Evolutionary conservation across 2,329 filamentous ascomycete species (phyloP).

Genomic region (Talaromyces sp.): DNA sequence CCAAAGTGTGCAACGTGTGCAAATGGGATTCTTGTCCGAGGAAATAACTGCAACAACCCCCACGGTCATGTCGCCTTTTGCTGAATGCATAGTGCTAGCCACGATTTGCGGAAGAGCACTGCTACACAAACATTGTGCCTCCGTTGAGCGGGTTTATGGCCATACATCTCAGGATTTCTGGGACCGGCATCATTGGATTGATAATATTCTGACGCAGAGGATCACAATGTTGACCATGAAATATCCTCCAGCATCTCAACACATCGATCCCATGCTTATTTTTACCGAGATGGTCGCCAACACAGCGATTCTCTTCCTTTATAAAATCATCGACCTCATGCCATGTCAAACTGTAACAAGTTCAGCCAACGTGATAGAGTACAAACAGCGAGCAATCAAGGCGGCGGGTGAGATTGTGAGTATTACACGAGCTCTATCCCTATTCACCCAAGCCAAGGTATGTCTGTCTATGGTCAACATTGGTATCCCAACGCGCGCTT

Average conservation of each 20-base stretch:
- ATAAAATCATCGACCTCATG: constrained; percentile 13
- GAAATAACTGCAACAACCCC: constrained; percentile 19
- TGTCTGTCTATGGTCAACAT: background rate
- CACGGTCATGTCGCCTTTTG: constrained; percentile 24
- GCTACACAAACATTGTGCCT: constrained; percentile 5
- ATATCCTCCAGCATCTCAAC: constrained; percentile 7
- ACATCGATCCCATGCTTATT: constrained; percentile 16
- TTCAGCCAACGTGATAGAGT: background rate
- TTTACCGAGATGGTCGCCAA: constrained; percentile 16
- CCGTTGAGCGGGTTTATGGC: constrained; percentile 10
- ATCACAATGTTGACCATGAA: constrained; percentile 11
- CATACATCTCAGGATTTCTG: constrained; percentile 15
- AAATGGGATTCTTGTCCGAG: constrained; percentile 27
- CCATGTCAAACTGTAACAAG: background rate
- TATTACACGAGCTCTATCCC: constrained; percentile 7
- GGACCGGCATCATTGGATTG: constrained; percentile 16
- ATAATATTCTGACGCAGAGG: constrained; percentile 7
- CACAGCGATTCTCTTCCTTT: constrained; percentile 15
- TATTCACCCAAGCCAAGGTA: constrained; percentile 12
- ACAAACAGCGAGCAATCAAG: constrained; percentile 7
- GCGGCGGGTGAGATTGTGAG: constrained; percentile 12
- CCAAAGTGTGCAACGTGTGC: constrained; percentile 25
- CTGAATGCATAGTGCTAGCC: constrained; percentile 29
- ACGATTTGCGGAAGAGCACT: constrained; percentile 18
- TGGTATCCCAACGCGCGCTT: background rate